Evolutionary conservation across 495 filamentous ascomycete species (phyloP), one percentile per base, ranked within the genome.

Genomic region (Neurospora sp.): DNA sequence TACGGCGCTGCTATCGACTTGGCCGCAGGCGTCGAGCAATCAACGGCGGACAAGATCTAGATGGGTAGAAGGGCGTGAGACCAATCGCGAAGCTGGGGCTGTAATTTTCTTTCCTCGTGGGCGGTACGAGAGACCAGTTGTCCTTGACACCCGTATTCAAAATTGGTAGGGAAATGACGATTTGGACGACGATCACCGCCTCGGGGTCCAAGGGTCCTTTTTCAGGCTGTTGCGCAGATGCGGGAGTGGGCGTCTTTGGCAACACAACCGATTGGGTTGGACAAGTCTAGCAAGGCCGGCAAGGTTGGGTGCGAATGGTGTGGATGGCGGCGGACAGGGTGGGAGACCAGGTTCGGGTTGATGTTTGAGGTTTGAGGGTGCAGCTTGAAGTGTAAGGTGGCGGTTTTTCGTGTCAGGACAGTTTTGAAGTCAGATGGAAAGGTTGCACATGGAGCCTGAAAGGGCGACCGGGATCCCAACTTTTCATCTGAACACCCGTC

Each of bases 51-150:
- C 53, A 65, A 65, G 53, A 65, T 35, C 53, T 17, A 65, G 53
- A 65, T 65, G 22, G 53, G 3, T 27, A 17, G 27, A 65, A 65
- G 22, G 27, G 27, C 27, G 73, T 40, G 45, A 45, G 76, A 40
- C 75, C 75, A 79, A 78, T 77, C 75, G 65, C 71, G 71, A 70
- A 61, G 72, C 42, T 38, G 69, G 73, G 73, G 73, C 59, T 70
- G 70, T 40, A 70, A 71, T 69, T 35, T 72, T 61, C 38, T 72
- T 45, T 69, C 69, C 44, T 69, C 41, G 75, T 76, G 72, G 73
- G 20, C 38, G 40, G 71, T 38, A 44, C 71, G 65, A 65, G 40
- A 69, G 70, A 37, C 69, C 74, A 45, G 76, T 73, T 80, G 78
- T 73, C 70, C 73, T 76, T 71, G 48, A 72, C 73, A 45, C 40